Conservation (phyloP, 768 basidiomycete species). For the Ephemerocybe angulata region DNA sequence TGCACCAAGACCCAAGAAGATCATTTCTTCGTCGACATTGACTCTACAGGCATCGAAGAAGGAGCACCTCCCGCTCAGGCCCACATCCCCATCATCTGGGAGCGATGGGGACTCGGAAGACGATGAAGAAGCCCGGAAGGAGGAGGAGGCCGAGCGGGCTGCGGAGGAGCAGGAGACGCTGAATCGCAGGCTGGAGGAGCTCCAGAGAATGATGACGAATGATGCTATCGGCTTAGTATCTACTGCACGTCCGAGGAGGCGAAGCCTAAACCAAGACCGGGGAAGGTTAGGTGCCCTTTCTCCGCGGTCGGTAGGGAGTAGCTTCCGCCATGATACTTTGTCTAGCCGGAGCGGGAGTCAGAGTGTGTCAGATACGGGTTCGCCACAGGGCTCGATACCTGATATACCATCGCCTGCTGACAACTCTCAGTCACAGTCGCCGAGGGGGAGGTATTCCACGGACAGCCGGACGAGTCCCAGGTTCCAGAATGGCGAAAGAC, state of each 20-base stretch:
- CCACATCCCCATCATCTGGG: slow-evolving; percentile 51
- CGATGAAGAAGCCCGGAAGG: slow-evolving; percentile 52
- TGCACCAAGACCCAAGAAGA: slow-evolving; percentile 50
- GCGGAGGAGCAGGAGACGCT: slow-evolving; percentile 67
- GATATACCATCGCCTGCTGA: slow-evolving; percentile 71
- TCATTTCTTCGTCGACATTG: slow-evolving; percentile 66
- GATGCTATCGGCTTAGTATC: slow-evolving; percentile 70
- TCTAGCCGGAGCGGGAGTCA: slow-evolving; percentile 59
- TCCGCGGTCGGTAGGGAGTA: slow-evolving; percentile 31
- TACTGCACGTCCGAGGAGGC: slow-evolving; percentile 26
- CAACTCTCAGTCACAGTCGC: slow-evolving; percentile 52
- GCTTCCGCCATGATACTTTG: slow-evolving; percentile 35
- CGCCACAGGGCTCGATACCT: slow-evolving; percentile 75
- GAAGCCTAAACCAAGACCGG: slow-evolving; percentile 38
- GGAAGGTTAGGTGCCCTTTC: slow-evolving; percentile 38
- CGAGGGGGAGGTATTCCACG: slow-evolving; percentile 48
- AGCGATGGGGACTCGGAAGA: slow-evolving; percentile 54
- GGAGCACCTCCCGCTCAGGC: slow-evolving; percentile 19
- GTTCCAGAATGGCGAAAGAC: slow-evolving; percentile 14
- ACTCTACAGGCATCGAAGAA: slow-evolving; percentile 54
- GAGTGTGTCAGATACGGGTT: slow-evolving; percentile 65
- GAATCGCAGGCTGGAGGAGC: slow-evolving; percentile 61
- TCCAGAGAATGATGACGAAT: slow-evolving; percentile 70
- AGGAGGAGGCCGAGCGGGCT: slow-evolving; percentile 66
- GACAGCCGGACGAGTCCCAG: slow-evolving; percentile 43